A percentile compares a stretch with the other conserved stretches of the same genome.
These are phyloP conservation scores for Rhizomucor miehei DNA, from an alignment of 371 early-diverging fungal genomes.

Conservation along the genomic window DNA sequence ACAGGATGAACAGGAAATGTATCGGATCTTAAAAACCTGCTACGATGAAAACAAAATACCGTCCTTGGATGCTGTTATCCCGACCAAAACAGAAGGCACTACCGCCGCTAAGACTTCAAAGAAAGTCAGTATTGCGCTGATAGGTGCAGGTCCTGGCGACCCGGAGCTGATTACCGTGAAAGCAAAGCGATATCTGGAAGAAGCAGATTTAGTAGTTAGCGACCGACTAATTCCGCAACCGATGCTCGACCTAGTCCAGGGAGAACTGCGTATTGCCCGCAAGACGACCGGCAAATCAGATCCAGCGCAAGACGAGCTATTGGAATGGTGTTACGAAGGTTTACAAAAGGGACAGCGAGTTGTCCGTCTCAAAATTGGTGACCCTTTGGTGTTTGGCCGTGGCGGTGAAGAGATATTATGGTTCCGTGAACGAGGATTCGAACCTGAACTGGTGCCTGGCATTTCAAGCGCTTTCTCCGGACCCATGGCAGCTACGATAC, in stretches of 20 bases:
- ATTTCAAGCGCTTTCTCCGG: conserved; percentile 78
- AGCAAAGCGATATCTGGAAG: conserved; percentile 57
- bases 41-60: conserved; percentile 47
- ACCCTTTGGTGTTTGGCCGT: conserved; percentile 90
- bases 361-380: conserved; percentile 87
- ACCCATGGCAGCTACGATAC: conserved; percentile 64
- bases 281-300: conserved; percentile 61
- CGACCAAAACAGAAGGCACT: conserved; percentile 5
- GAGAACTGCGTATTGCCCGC: conserved; percentile 66
- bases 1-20: background rate
- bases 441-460: conserved; percentile 75
- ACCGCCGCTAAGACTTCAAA: too few species aligned
- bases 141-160: conserved; percentile 89
- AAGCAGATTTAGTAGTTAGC: conserved; percentile 79
- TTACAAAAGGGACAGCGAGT: conserved; percentile 66
- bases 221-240: conserved; percentile 76
- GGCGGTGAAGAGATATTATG: conserved; percentile 86
- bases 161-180: conserved; percentile 73
- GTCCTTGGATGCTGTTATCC: conserved; percentile 18
- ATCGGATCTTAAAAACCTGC: conserved; percentile 46
- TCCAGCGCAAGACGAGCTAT: conserved; percentile 68
- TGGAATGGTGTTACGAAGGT: conserved; percentile 69
- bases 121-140: conserved; percentile 55
- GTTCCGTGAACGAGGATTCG: conserved; percentile 67
- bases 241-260: conserved; percentile 59